Evolutionary conservation across 176 grass and related monocot species (phyloP).

Genomic region (Triticum turgidum): DNA sequence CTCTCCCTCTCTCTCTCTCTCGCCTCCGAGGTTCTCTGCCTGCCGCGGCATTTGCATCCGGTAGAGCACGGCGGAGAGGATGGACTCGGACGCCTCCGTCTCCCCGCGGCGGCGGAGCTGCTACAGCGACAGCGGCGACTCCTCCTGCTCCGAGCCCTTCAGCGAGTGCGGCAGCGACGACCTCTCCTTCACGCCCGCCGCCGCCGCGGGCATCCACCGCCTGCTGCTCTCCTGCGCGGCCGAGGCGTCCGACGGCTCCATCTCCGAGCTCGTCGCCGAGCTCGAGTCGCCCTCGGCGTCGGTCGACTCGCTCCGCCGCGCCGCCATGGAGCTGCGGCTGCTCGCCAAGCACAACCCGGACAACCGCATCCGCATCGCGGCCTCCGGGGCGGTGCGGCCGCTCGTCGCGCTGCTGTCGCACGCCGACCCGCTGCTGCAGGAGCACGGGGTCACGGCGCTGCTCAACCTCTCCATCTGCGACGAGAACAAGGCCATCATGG

Average conservation of each 20-base stretch:
- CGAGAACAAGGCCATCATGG: conserved; percentile 75
- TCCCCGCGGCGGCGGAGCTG: conserved; percentile 52
- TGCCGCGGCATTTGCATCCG: background rate
- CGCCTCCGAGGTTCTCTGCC: background rate
- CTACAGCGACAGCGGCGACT: conserved; percentile 79
- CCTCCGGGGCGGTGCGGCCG: conserved; percentile 61
- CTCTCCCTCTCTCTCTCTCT: background rate
- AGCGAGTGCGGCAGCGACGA: conserved; percentile 83
- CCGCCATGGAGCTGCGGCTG: conserved; percentile 69
- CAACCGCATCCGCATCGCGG: conserved; percentile 82
- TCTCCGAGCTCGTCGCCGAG: conserved; percentile 54
- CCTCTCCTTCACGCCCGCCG: conserved; percentile 36
- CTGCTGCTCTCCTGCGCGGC: conserved; percentile 58
- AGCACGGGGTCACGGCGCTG: conserved; percentile 83
- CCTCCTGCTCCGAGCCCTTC: conserved; percentile 71
- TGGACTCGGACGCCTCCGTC: conserved; percentile 54
- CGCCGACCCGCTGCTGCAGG: conserved; percentile 72
- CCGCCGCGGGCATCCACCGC: conserved; percentile 45
- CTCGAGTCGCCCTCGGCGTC: conserved; percentile 48
- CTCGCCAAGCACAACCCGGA: conserved; percentile 90
- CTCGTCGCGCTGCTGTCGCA: conserved; percentile 74
- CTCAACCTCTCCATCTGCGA: conserved; percentile 92
- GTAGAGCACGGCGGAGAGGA: background rate
- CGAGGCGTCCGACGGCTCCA: conserved; percentile 66
- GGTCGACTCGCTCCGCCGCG: conserved; percentile 59